A percentile compares a stretch with the other conserved stretches of the same genome.
Evolutionary conservation across 495 filamentous ascomycete genomes (phyloP).

Genomic region (Penicilliopsis zonata): DNA sequence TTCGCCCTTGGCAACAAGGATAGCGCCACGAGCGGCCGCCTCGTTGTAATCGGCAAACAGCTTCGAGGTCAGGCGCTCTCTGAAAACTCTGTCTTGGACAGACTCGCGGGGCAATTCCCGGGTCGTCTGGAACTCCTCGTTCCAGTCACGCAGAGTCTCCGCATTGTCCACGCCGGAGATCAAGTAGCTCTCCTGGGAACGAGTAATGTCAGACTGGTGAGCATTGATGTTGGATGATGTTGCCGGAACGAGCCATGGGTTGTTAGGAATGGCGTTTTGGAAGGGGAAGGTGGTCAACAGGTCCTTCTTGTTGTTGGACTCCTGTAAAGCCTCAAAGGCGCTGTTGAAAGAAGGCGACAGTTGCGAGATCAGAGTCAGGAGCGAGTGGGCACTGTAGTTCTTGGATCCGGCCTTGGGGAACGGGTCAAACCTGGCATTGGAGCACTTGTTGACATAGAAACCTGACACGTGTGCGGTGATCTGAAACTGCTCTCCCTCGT

Average conservation of each 20-base stretch:
- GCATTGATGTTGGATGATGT: slow-evolving; percentile 46
- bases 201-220: slow-evolving; percentile 73
- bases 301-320: slow-evolving; percentile 70
- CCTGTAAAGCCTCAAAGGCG: slow-evolving; percentile 63
- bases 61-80: slow-evolving; percentile 87
- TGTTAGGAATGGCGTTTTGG: slow-evolving; percentile 82
- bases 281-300: slow-evolving; percentile 88
- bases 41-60: slow-evolving; percentile 97
- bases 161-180: slow-evolving; percentile 82
- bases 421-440: slow-evolving; percentile 86
- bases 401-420: slow-evolving; percentile 60
- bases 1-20: slow-evolving; percentile 85
- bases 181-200: slow-evolving; percentile 87
- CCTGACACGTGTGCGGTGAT: slow-evolving; percentile 88
- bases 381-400: slow-evolving; percentile 64
- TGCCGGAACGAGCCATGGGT: slow-evolving; percentile 79
- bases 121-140: slow-evolving; percentile 97
- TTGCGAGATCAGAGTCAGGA: slow-evolving; percentile 64
- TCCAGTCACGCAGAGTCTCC: slow-evolving; percentile 94
- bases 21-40: slow-evolving; percentile 84
- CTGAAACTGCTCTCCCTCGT: slow-evolving; percentile 85
- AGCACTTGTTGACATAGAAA: slow-evolving; percentile 92
- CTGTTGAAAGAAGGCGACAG: slow-evolving; percentile 73
- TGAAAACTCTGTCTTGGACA: slow-evolving; percentile 91
- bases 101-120: slow-evolving; percentile 84